These are phyloP conservation scores for Cladophialophora yegresii DNA, from an alignment of 2,329 filamentous ascomycete genomes.

Conservation along the genomic window DNA sequence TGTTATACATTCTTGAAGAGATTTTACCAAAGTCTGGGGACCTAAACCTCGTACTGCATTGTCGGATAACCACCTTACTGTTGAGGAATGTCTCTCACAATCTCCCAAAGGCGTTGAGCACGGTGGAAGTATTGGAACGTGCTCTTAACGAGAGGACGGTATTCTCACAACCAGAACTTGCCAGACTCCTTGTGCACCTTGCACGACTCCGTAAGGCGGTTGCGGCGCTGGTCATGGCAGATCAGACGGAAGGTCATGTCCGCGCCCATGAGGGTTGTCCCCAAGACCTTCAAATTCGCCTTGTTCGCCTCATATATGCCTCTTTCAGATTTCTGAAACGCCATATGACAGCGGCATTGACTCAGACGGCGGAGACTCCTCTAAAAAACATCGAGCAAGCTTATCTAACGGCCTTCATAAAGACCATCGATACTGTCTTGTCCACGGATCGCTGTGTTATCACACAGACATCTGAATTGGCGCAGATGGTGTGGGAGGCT, in stretches of 20 bases:
- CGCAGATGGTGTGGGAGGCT: slow-evolving; percentile 10
- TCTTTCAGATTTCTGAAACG: slow-evolving; percentile 16
- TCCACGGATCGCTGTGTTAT: slow-evolving; percentile 17
- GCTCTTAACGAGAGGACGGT: slow-evolving; percentile 4
- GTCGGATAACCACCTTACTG: slow-evolving; percentile 15
- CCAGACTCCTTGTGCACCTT: slow-evolving; percentile 15
- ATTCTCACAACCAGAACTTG: slow-evolving; percentile 15
- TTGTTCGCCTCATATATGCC: slow-evolving; percentile 12
- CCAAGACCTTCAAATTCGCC: not conserved
- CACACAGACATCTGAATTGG: slow-evolving; percentile 8
- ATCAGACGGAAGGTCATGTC: not conserved
- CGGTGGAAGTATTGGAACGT: not conserved
- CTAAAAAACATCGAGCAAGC: not conserved
- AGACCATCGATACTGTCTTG: slow-evolving; percentile 24
- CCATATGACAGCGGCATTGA: not conserved
- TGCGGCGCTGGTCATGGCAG: slow-evolving; percentile 8
- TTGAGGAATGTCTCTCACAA: slow-evolving; percentile 11
- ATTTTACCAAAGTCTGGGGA: not conserved
- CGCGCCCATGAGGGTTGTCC: not conserved
- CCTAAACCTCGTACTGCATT: slow-evolving; percentile 10
- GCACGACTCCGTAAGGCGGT: slow-evolving; percentile 25
- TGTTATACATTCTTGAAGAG: slow-evolving; percentile 20
- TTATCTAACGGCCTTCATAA: slow-evolving; percentile 22
- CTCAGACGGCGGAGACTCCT: not conserved
- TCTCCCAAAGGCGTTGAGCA: not conserved